These are phyloP conservation scores for Colletotrichum sojae DNA, from an alignment of 2,329 filamentous ascomycete genomes.

Conservation along the genomic window DNA sequence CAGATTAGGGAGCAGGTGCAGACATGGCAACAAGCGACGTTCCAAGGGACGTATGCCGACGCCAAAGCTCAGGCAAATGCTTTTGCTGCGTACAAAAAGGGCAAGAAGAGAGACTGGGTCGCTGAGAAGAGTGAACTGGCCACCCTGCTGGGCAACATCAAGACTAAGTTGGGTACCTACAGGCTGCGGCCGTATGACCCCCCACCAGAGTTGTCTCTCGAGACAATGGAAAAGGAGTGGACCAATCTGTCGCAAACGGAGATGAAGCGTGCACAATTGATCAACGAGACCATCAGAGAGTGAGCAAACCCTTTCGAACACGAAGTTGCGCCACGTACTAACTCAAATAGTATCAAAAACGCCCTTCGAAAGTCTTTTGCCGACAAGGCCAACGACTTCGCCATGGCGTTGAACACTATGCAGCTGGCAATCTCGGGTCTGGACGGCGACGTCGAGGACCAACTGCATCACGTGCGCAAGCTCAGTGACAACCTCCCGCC, in stretches of 20 bases:
- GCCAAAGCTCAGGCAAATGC: slow-evolving; percentile 88
- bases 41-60: slow-evolving; percentile 92
- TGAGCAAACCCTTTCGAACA: slow-evolving; percentile 56
- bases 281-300: slow-evolving; percentile 98
- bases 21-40: slow-evolving; percentile 83
- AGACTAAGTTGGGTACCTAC: slow-evolving; percentile 97
- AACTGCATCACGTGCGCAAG: slow-evolving; percentile 87
- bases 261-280: slow-evolving; percentile 89
- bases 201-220: slow-evolving; percentile 84
- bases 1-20: slow-evolving; percentile 81
- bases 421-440: slow-evolving; percentile 96
- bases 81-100: slow-evolving; percentile 92
- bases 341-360: slow-evolving; percentile 85
- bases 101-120: slow-evolving; percentile 94
- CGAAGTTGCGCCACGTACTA: slow-evolving; percentile 42
- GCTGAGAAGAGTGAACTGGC: slow-evolving; percentile 97
- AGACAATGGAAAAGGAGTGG: slow-evolving; percentile 89
- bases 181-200: slow-evolving; percentile 92
- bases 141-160: slow-evolving; percentile 95
- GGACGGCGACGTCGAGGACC: slow-evolving; percentile 96
- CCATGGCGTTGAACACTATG: slow-evolving; percentile 93
- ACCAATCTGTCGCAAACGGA: slow-evolving; percentile 83
- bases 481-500: slow-evolving; percentile 89
- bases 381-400: slow-evolving; percentile 98
- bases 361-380: slow-evolving; percentile 92